A percentile compares a stretch with the other conserved stretches of the same genome.
Conservation (phyloP, 345 rosid genomes). For the Stellera chamaejasme region DNA sequence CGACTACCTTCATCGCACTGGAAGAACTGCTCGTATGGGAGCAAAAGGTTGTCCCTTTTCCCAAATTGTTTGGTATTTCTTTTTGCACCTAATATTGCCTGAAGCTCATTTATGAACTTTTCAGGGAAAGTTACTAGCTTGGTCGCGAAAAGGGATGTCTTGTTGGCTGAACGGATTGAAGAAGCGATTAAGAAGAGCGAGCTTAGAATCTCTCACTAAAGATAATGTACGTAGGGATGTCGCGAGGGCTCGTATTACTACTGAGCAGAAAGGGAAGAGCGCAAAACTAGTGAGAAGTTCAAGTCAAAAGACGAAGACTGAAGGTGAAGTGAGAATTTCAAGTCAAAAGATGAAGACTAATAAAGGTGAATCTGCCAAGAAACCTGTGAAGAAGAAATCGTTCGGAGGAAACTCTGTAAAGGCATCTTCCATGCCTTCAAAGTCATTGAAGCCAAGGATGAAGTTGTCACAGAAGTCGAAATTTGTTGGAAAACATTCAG, state of each 20-base stretch:
- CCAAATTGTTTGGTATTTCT: too few species aligned
- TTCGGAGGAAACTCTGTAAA: slow-evolving; percentile 27
- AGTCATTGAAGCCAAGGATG: slow-evolving; percentile 24
- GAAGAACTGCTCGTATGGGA: slow-evolving; percentile 98
- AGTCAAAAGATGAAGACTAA: too few species aligned
- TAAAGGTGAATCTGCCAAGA: too few species aligned
- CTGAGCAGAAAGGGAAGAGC: slow-evolving; percentile 48
- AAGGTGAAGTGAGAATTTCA: slow-evolving; percentile 21
- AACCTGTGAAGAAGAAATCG: slow-evolving; percentile 26
- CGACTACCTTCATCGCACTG: slow-evolving; percentile 95
- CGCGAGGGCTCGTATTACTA: slow-evolving; percentile 59
- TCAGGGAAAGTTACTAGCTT: slow-evolving; percentile 90
- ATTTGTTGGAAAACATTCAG: slow-evolving; percentile 3
- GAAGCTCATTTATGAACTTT: neutral
- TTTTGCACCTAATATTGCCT: neutral
- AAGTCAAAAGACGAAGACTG: slow-evolving; percentile 32
- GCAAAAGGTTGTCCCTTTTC: slow-evolving; percentile 58
- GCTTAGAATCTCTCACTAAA: slow-evolving; percentile 63
- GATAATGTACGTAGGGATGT: slow-evolving; percentile 59
- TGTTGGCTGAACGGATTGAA: slow-evolving; percentile 61
- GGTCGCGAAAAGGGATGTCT: slow-evolving; percentile 49
- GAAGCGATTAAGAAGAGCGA: slow-evolving; percentile 81
- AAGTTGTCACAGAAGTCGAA: slow-evolving; percentile 16
- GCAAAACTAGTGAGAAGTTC: slow-evolving; percentile 34
- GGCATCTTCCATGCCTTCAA: slow-evolving; percentile 29